Conservation (phyloP, 164 flowering plant species). For the Protea cynaroides region DNA sequence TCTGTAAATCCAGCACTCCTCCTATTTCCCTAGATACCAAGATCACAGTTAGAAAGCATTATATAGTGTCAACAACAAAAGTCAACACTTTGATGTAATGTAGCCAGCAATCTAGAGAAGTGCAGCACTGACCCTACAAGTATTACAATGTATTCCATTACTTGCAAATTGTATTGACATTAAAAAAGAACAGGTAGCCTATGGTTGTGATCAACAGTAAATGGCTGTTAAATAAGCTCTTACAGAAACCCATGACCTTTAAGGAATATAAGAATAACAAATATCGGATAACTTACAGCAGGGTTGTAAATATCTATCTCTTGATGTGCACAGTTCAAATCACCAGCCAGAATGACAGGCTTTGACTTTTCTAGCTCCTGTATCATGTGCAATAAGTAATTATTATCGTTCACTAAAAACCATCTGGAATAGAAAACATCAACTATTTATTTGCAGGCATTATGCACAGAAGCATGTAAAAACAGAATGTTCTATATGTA, state of each 20-base stretch:
- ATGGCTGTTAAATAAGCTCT: background rate
- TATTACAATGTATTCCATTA: no score
- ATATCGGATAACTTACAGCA: slow-evolving; percentile 55
- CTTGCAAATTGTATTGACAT: no score
- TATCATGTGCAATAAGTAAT: slow-evolving; percentile 14
- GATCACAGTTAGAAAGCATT: slow-evolving; percentile 3
- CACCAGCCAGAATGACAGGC: slow-evolving; percentile 97
- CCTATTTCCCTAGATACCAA: slow-evolving; percentile 59
- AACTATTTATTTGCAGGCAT: background rate
- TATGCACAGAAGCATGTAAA: background rate
- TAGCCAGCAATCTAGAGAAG: no score
- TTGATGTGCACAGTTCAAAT: slow-evolving; percentile 92
- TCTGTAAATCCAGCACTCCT: slow-evolving; percentile 95
- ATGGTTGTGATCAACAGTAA: background rate
- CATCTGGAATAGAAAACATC: background rate
- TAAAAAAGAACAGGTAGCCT: no score
- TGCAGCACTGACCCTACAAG: no score
- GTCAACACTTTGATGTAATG: no score
- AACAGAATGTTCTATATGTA: background rate
- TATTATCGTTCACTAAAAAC: slow-evolving; percentile 3
- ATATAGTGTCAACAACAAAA: no score
- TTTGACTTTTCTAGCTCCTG: slow-evolving; percentile 93
- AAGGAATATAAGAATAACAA: background rate
- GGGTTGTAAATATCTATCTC: slow-evolving; percentile 95
- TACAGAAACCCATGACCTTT: background rate